Conservation (phyloP, 495 filamentous ascomycete species). For the Lophiostoma macrostomum region DNA sequence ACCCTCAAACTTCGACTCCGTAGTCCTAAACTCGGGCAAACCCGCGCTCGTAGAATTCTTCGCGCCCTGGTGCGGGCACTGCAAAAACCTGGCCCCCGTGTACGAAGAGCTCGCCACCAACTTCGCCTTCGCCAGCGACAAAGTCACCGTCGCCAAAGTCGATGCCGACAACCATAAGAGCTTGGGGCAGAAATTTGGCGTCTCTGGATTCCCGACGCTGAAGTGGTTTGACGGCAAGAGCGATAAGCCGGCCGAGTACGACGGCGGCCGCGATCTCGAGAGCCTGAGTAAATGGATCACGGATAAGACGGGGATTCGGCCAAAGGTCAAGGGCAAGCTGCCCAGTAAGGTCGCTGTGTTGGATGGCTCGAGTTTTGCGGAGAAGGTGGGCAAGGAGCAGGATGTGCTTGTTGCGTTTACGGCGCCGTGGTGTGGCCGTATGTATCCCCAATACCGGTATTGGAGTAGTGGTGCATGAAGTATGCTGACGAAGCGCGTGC, state of each 20-base stretch:
- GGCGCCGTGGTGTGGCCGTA: slow-evolving; percentile 95
- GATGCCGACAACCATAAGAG: slow-evolving; percentile 86
- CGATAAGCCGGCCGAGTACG: slow-evolving; percentile 80
- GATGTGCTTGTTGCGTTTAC: slow-evolving; percentile 94
- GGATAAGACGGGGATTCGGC: slow-evolving; percentile 82
- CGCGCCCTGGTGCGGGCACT: slow-evolving; percentile 98
- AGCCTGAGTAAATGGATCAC: slow-evolving; percentile 75
- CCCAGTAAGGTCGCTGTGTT: slow-evolving; percentile 75
- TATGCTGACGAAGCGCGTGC: slow-evolving; percentile 33
- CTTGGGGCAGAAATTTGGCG: slow-evolving; percentile 77
- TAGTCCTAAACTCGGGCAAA: slow-evolving; percentile 88
- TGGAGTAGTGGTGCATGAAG: slow-evolving; percentile 1
- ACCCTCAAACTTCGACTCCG: slow-evolving; percentile 82
- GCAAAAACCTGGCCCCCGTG: slow-evolving; percentile 91
- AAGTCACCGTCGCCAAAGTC: slow-evolving; percentile 89
- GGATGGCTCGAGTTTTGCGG: slow-evolving; percentile 74
- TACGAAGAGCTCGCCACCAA: slow-evolving; percentile 86
- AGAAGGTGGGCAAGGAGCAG: slow-evolving; percentile 76
- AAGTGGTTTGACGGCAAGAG: slow-evolving; percentile 99
- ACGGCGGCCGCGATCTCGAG: slow-evolving; percentile 82
- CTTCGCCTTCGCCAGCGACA: slow-evolving; percentile 71
- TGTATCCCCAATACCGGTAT: slow-evolving; percentile 42
- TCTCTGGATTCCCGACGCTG: slow-evolving; percentile 93
- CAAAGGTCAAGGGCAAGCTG: slow-evolving; percentile 66
- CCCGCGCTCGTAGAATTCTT: slow-evolving; percentile 98